Evolutionary conservation across 805 yeast species (phyloP).

Genomic region (Wickerhamiella cacticola): DNA sequence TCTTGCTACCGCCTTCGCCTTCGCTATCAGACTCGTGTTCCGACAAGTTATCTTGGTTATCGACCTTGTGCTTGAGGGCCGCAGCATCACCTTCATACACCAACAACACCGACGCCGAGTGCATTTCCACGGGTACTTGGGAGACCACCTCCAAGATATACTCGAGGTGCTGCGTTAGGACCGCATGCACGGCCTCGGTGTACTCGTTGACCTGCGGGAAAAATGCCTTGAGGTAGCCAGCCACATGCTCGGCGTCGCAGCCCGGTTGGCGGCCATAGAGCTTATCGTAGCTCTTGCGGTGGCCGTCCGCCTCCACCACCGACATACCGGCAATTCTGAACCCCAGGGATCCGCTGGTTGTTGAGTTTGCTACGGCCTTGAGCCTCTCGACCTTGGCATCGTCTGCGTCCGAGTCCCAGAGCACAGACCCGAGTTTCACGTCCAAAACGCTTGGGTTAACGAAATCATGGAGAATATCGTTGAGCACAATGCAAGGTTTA

Average conservation of each 20-base stretch:
- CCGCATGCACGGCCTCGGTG: slow-evolving; percentile 30
- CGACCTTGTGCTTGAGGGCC: slow-evolving; percentile 39
- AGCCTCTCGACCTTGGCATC: slow-evolving; percentile 52
- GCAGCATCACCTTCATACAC: slow-evolving; percentile 55
- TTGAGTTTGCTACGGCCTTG: slow-evolving; percentile 46
- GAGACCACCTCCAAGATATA: slow-evolving; percentile 53
- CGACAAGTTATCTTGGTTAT: neutral
- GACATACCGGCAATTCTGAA: slow-evolving; percentile 87
- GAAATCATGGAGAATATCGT: slow-evolving; percentile 55
- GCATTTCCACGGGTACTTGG: slow-evolving; percentile 29
- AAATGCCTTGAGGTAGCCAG: slow-evolving; percentile 40
- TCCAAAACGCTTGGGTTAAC: slow-evolving; percentile 63
- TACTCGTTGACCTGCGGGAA: slow-evolving; percentile 22
- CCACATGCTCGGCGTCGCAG: slow-evolving; percentile 32
- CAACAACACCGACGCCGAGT: slow-evolving; percentile 38
- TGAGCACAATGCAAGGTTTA: slow-evolving; percentile 43
- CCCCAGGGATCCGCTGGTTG: slow-evolving; percentile 71
- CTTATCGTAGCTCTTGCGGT: slow-evolving; percentile 48
- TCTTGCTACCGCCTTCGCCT: neutral
- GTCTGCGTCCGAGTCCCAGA: slow-evolving; percentile 49
- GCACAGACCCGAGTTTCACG: slow-evolving; percentile 61
- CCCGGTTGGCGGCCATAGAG: slow-evolving; percentile 52
- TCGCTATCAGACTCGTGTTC: slow-evolving; percentile 12
- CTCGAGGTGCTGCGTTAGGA: slow-evolving; percentile 49
- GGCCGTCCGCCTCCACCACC: slow-evolving; percentile 32